Conservation (phyloP, 2,329 filamentous ascomycete genomes). For the Curvularia sp. region DNA sequence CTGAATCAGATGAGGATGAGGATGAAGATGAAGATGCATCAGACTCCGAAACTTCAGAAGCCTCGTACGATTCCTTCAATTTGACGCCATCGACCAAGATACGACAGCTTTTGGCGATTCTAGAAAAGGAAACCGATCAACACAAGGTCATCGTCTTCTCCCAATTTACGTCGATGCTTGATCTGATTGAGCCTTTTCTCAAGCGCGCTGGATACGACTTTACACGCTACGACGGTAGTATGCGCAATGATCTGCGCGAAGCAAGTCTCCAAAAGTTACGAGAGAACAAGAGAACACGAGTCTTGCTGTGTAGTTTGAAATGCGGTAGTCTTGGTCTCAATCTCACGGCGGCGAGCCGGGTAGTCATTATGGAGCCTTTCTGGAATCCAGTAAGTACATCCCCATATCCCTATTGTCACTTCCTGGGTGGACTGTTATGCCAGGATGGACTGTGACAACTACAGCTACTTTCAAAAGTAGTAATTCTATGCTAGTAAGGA, state of each 20-base stretch:
- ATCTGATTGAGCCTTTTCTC: slow-evolving; percentile 93
- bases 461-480: no score
- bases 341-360: slow-evolving; percentile 88
- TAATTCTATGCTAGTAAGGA: background rate
- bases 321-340: slow-evolving; percentile 94
- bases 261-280: slow-evolving; percentile 80
- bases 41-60: slow-evolving; percentile 54
- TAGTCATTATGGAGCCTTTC: slow-evolving; percentile 95
- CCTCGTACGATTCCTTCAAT: slow-evolving; percentile 54
- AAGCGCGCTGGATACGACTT: slow-evolving; percentile 75
- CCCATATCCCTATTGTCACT: background rate
- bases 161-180: slow-evolving; percentile 97
- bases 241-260: slow-evolving; percentile 93
- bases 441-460: background rate
- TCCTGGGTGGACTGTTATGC: background rate
- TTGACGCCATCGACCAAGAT: slow-evolving; percentile 86
- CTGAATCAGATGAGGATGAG: slow-evolving; percentile 22
- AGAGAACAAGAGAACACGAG: slow-evolving; percentile 74
- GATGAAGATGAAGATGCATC: slow-evolving; percentile 42
- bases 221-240: slow-evolving; percentile 91
- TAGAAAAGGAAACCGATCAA: slow-evolving; percentile 76
- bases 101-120: slow-evolving; percentile 79
- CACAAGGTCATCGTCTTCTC: slow-evolving; percentile 99
- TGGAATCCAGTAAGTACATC: slow-evolving; percentile 80
- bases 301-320: slow-evolving; percentile 91